Evolutionary conservation across 208 protist species (phyloP).

Genomic region (Trypanosoma lewisi): DNA sequence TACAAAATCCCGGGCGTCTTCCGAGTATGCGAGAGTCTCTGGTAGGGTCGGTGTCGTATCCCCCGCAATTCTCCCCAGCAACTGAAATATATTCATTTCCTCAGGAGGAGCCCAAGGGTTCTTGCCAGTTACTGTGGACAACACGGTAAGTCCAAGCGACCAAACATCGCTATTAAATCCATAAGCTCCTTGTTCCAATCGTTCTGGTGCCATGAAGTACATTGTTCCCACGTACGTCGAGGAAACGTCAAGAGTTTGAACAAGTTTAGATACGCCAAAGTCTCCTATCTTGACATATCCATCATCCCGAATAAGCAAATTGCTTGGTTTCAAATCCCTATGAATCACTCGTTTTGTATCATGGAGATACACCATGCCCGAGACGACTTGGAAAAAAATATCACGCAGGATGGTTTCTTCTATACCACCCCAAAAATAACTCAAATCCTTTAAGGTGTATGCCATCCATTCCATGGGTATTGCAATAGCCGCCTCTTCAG

Average conservation of each 20-base stretch:
- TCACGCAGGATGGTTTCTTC: conserved; percentile 80
- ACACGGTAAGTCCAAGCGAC: conserved; percentile 89
- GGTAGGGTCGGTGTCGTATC: conserved; percentile 73
- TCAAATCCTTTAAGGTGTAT: conserved; percentile 82
- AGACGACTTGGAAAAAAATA: conserved; percentile 86
- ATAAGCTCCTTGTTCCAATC: conserved; percentile 88
- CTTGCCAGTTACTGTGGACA: conserved; percentile 73
- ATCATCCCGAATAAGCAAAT: conserved; percentile 94
- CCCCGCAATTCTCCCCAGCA: conserved; percentile 75
- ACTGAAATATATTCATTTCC: conserved; percentile 87
- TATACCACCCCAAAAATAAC: conserved; percentile 76
- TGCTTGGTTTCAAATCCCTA: conserved; percentile 96
- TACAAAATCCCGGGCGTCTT: conserved; percentile 71
- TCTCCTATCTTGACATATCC: conserved; percentile 92
- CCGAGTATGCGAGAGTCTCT: conserved; percentile 57
- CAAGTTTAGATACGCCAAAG: conserved; percentile 92
- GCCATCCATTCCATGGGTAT: conserved; percentile 92
- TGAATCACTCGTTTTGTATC: conserved; percentile 91
- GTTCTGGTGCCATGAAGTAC: conserved; percentile 93
- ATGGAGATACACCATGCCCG: conserved; percentile 81
- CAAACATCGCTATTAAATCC: conserved; percentile 92
- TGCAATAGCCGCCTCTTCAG: conserved; percentile 76
- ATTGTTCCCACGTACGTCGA: conserved; percentile 93
- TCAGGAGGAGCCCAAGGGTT: conserved; percentile 88
- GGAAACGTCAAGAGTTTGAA: conserved; percentile 84